phyloP scores from a whole-genome alignment of 306 rosid genomes.

The Canavalia ensiformis region DNA sequence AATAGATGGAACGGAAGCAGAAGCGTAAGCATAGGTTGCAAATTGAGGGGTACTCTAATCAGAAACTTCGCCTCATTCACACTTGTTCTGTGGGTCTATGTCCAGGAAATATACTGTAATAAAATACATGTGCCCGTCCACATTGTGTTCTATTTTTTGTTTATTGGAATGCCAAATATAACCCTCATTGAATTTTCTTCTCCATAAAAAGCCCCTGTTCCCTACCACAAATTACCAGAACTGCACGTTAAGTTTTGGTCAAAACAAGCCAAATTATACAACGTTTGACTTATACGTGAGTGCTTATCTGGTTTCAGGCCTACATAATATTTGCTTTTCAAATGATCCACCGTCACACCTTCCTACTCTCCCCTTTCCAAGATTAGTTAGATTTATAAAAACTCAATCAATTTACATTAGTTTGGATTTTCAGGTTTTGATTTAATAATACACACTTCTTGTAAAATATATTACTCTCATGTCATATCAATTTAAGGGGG shows the following conservation, averaged over 20 bases:
- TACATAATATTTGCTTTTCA: background rate
- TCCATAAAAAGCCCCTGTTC: constrained; percentile 38
- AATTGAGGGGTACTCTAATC: constrained; percentile 3
- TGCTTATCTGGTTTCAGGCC: constrained; percentile 21
- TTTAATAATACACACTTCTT: no score
- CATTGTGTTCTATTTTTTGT: background rate
- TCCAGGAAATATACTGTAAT: background rate
- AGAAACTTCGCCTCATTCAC: constrained; percentile 40
- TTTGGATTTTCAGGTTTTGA: no score
- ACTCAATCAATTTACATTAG: background rate
- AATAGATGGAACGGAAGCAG: constrained; percentile 10
- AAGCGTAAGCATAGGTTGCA: background rate
- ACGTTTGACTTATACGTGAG: constrained; percentile 37
- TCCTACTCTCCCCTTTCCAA: background rate
- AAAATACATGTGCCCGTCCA: constrained; percentile 46
- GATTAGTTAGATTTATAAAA: background rate
- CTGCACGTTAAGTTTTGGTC: constrained; percentile 23
- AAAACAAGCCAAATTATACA: constrained; percentile 24
- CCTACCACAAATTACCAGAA: background rate
- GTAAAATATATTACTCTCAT: no score
- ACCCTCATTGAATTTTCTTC: background rate
- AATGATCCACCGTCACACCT: background rate
- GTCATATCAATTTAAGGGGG: no score
- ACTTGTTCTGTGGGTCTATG: constrained; percentile 38
- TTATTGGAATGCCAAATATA: constrained; percentile 12